Percentiles rank a stretch among this genome's conserved stretches.
Conservation (phyloP, 129 eudicot genomes). For the Gnaphalium uliginosum region DNA sequence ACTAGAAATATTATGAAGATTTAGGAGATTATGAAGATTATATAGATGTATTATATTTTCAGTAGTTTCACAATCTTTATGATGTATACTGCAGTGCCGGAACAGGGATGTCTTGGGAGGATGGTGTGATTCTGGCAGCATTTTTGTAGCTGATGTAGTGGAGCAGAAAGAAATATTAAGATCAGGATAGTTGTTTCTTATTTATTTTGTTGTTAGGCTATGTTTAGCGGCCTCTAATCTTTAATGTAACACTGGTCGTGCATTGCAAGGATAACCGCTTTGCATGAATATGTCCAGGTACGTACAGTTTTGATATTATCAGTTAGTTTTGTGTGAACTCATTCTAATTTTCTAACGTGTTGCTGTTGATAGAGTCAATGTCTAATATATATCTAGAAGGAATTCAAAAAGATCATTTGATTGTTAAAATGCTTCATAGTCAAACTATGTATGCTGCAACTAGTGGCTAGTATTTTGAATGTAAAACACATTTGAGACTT, state of each 20-base stretch:
- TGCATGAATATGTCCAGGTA: background rate
- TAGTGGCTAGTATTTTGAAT: background rate
- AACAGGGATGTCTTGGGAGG: slow-evolving; percentile 75
- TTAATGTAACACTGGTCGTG: background rate
- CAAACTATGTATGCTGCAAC: slow-evolving; percentile 16
- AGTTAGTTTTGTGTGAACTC: background rate
- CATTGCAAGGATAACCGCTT: background rate
- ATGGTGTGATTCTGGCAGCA: slow-evolving; percentile 90
- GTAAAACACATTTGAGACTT: background rate
- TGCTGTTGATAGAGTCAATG: slow-evolving; percentile 9
- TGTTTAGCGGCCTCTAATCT: background rate
- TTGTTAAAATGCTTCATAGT: slow-evolving; percentile 3
- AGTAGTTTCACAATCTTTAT: background rate
- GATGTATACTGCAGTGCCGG: slow-evolving; percentile 50
- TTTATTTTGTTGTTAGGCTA: background rate
- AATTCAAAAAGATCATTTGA: background rate
- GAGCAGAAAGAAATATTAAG: slow-evolving; percentile 26
- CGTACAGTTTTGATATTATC: background rate
- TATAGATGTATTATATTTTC: no score
- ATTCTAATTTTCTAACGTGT: background rate
- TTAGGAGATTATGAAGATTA: no score
- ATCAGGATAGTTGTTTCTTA: background rate
- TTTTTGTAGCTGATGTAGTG: slow-evolving; percentile 64
- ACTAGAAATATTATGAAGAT: no score
- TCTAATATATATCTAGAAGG: slow-evolving; percentile 1